Evolutionary conservation across 1,284 basidiomycete genomes (phyloP).

Genomic region (Athelia psychrophila): DNA sequence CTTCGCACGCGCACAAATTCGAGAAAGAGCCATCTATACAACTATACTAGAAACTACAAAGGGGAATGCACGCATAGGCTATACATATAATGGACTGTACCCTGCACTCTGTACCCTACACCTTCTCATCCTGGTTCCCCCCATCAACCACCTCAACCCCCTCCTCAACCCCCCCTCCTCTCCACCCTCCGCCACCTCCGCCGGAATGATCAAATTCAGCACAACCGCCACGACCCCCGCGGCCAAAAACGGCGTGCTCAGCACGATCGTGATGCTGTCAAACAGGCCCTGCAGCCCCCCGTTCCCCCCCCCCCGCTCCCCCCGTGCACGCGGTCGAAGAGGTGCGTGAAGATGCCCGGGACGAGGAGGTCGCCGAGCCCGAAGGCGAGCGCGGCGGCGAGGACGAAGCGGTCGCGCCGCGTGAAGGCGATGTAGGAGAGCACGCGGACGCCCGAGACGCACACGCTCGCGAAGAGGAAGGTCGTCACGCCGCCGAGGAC

Average conservation of each 20-base stretch:
- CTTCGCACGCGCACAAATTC: no score
- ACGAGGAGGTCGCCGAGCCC: conserved; percentile 71
- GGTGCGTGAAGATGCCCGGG: conserved; percentile 58
- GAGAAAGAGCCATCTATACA: no score
- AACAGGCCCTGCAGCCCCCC: conserved; percentile 70
- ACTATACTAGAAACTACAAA: no score
- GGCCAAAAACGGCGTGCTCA: conserved; percentile 74
- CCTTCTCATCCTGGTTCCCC: not conserved
- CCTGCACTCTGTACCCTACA: no score
- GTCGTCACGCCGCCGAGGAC: conserved; percentile 85
- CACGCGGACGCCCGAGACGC: conserved; percentile 70
- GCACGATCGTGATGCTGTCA: conserved; percentile 74
- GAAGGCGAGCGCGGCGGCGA: conserved; percentile 69
- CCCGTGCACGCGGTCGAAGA: conserved; percentile 71
- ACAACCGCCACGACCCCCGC: conserved; percentile 64
- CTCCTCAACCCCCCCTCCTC: conserved; percentile 27
- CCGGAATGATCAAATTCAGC: conserved; percentile 65
- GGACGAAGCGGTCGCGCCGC: conserved; percentile 75
- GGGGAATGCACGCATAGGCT: no score
- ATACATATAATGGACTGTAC: no score
- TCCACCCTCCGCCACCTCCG: conserved; percentile 29
- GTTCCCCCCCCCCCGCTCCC: no score
- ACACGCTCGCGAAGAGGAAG: conserved; percentile 68
- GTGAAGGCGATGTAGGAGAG: conserved; percentile 65
- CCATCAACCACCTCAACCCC: conserved; percentile 24